phyloP scores from a whole-genome alignment of 371 early-diverging fungal species.

The Apophysomyces trapeziformis region DNA sequence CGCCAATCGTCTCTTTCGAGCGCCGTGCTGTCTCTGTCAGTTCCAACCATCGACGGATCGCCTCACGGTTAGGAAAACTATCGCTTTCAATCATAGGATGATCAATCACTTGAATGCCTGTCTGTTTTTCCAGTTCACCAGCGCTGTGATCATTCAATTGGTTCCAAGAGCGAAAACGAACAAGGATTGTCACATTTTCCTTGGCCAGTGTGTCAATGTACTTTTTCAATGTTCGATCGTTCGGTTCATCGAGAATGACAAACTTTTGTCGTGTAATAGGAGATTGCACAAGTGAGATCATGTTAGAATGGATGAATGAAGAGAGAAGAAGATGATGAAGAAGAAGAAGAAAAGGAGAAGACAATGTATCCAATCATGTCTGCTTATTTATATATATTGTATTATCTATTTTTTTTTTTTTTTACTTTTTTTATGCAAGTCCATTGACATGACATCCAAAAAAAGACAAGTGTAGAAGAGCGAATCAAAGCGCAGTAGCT shows the following conservation, averaged over 20 bases:
- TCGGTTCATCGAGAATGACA: slow-evolving; percentile 71
- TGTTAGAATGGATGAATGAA: slow-evolving; percentile 10
- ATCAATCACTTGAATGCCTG: slow-evolving; percentile 60
- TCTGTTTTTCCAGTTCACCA: slow-evolving; percentile 35
- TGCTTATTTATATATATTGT: not conserved
- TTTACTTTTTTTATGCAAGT: not conserved
- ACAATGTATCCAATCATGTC: not conserved
- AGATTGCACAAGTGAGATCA: slow-evolving; percentile 33
- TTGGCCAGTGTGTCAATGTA: slow-evolving; percentile 53
- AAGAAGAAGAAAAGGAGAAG: slow-evolving; percentile 12
- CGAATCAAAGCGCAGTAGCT: not conserved
- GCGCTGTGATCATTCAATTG: slow-evolving; percentile 56
- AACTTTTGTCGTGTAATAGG: slow-evolving; percentile 42
- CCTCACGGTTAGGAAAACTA: slow-evolving; percentile 45
- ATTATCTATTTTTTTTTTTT: not conserved
- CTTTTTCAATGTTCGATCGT: slow-evolving; percentile 43
- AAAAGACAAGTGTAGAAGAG: too few relatives aligned
- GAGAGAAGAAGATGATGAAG: slow-evolving; percentile 2
- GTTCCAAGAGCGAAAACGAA: slow-evolving; percentile 61
- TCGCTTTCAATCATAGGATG: slow-evolving; percentile 69
- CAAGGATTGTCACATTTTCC: slow-evolving; percentile 54
- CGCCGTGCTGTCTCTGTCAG: slow-evolving; percentile 40
- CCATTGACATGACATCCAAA: slow-evolving; percentile 2
- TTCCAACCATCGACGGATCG: slow-evolving; percentile 45
- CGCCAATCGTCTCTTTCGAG: slow-evolving; percentile 51